phyloP scores from a whole-genome alignment of 73 alveolate genomes.

The Paramecium primaurelia region DNA sequence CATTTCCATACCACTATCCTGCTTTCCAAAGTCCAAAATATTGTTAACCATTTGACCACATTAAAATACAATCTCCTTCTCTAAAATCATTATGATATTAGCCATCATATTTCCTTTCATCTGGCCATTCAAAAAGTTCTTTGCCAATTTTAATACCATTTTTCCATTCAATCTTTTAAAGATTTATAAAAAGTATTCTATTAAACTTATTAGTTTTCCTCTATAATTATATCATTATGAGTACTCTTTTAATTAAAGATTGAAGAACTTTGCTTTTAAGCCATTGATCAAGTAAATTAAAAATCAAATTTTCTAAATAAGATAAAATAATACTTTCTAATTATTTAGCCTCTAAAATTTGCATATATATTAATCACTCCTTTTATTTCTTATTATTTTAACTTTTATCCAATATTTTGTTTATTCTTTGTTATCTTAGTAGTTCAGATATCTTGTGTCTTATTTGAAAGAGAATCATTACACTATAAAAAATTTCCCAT shows the following conservation, averaged over 20 bases:
- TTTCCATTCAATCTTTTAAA: conserved; percentile 45
- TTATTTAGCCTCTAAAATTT: neutral
- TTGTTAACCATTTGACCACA: neutral
- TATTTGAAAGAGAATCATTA: neutral
- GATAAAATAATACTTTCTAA: neutral
- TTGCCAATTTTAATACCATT: conserved; percentile 46
- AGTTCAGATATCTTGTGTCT: neutral
- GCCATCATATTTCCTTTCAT: conserved; percentile 48
- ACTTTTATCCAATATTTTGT: neutral
- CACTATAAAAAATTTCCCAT: neutral
- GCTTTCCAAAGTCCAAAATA: neutral
- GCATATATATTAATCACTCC: neutral
- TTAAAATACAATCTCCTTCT: conserved; percentile 22
- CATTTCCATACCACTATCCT: neutral
- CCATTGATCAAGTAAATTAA: neutral
- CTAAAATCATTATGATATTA: neutral
- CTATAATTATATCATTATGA: neutral
- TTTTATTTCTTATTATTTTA: neutral
- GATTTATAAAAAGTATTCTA: neutral
- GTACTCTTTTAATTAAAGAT: neutral
- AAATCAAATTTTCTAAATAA: neutral
- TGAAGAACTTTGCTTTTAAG: neutral
- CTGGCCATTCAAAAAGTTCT: conserved; percentile 55
- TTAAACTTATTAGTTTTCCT: neutral
- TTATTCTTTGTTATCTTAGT: neutral